phyloP scores from a whole-genome alignment of 2,329 filamentous ascomycete species.

The Aspergillus uvarum region DNA sequence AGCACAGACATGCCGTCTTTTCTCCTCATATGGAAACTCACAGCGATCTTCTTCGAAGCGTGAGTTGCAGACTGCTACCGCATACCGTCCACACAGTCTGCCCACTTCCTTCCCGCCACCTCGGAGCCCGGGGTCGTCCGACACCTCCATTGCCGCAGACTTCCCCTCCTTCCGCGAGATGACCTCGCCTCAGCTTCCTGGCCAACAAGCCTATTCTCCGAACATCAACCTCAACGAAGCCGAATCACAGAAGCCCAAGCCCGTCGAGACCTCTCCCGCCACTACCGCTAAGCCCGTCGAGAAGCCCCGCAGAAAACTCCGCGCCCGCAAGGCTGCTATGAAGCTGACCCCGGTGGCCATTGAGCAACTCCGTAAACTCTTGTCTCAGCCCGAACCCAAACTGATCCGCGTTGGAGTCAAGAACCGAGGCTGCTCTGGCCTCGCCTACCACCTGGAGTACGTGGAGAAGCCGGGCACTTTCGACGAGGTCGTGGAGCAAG shows the following conservation, averaged over 20 bases:
- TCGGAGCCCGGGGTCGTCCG: constrained; percentile 58
- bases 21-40: constrained; percentile 47
- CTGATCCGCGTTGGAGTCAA: constrained; percentile 91
- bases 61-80: constrained; percentile 65
- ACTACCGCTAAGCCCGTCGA: constrained; percentile 43
- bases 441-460: constrained; percentile 92
- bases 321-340: constrained; percentile 87
- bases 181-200: constrained; percentile 45
- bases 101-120: constrained; percentile 56
- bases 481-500: constrained; percentile 91
- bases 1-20: constrained; percentile 44
- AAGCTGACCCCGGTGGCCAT: constrained; percentile 79
- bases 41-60: constrained; percentile 54
- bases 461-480: constrained; percentile 86
- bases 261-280: constrained; percentile 36
- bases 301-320: constrained; percentile 66
- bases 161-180: constrained; percentile 49
- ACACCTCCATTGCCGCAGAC: constrained; percentile 60
- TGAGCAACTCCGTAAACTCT: constrained; percentile 70
- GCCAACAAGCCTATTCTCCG: constrained; percentile 32
- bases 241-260: constrained; percentile 67
- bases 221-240: constrained; percentile 57
- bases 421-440: constrained; percentile 88
- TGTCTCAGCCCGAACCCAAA: constrained; percentile 85
- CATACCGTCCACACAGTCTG: constrained; percentile 62